Evolutionary conservation across 2,329 filamentous ascomycete genomes (phyloP).

Genomic region (Colletotrichum chrysophilum): DNA sequence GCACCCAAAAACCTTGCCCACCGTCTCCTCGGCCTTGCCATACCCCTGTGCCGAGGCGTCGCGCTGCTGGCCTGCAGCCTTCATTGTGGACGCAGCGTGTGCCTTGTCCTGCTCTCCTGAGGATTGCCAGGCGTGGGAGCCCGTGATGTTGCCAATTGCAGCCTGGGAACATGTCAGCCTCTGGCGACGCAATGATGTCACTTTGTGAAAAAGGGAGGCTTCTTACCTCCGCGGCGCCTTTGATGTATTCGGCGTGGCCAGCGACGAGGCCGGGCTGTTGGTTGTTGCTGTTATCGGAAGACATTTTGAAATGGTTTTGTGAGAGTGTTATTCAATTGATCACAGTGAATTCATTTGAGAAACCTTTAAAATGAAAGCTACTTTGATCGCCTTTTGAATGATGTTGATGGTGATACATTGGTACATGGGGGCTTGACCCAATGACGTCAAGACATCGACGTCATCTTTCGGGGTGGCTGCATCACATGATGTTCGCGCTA

Average conservation of each 20-base stretch:
- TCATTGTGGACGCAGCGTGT: slow-evolving; percentile 66
- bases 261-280: slow-evolving; percentile 62
- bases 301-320: neutral
- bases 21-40: slow-evolving; percentile 68
- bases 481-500: slow-evolving; percentile 3
- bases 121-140: slow-evolving; percentile 65
- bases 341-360: neutral
- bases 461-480: neutral
- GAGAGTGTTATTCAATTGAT: neutral
- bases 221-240: slow-evolving; percentile 67
- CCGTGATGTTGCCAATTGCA: slow-evolving; percentile 65
- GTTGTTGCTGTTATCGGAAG: slow-evolving; percentile 25
- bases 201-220: neutral
- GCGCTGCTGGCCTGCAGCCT: slow-evolving; percentile 60
- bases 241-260: slow-evolving; percentile 71
- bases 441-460: slow-evolving; percentile 19
- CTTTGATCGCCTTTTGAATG: neutral
- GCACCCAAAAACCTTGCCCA: slow-evolving; percentile 68
- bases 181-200: neutral
- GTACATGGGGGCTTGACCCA: neutral
- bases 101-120: slow-evolving; percentile 70
- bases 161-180: slow-evolving; percentile 41
- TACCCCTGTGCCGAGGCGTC: slow-evolving; percentile 59
- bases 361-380: neutral
- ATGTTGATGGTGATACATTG: neutral